Conservation (phyloP, 306 rosid genomes). For the Crotalaria pallida region DNA sequence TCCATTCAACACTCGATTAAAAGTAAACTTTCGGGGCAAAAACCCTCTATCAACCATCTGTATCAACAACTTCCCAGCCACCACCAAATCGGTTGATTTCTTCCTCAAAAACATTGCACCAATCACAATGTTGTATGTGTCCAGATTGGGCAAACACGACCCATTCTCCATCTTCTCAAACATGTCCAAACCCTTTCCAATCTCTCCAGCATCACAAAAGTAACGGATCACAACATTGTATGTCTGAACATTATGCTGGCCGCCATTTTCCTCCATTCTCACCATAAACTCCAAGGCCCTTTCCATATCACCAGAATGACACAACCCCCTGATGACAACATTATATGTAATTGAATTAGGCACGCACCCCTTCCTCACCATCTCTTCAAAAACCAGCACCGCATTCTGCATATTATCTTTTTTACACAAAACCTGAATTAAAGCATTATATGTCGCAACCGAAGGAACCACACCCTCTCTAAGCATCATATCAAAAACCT, state of each 20-base stretch:
- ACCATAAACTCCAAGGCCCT: slow-evolving; percentile 50
- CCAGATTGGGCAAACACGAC: slow-evolving; percentile 74
- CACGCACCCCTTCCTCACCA: slow-evolving; percentile 58
- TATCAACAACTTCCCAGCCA: slow-evolving; percentile 77
- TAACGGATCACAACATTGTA: slow-evolving; percentile 64
- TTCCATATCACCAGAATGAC: slow-evolving; percentile 61
- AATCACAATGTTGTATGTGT: slow-evolving; percentile 74
- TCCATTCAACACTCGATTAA: slow-evolving; percentile 66
- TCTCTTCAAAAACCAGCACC: slow-evolving; percentile 56
- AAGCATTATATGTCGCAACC: slow-evolving; percentile 67
- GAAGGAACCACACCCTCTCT: slow-evolving; percentile 63
- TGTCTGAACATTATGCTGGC: slow-evolving; percentile 63
- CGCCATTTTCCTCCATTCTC: slow-evolving; percentile 52
- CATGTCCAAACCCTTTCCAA: slow-evolving; percentile 55
- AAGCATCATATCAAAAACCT: slow-evolving; percentile 62
- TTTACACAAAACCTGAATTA: slow-evolving; percentile 87
- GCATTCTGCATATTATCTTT: slow-evolving; percentile 74
- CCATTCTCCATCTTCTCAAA: slow-evolving; percentile 67
- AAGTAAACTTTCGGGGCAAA: slow-evolving; percentile 65
- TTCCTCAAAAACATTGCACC: slow-evolving; percentile 88
- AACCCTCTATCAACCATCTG: slow-evolving; percentile 87
- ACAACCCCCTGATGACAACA: slow-evolving; percentile 71
- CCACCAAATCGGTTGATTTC: slow-evolving; percentile 59
- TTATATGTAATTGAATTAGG: slow-evolving; percentile 63
- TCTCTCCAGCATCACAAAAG: slow-evolving; percentile 72